Evolutionary conservation across 768 basidiomycete genomes (phyloP).

Genomic region (Tricholoma bakamatsutake): DNA sequence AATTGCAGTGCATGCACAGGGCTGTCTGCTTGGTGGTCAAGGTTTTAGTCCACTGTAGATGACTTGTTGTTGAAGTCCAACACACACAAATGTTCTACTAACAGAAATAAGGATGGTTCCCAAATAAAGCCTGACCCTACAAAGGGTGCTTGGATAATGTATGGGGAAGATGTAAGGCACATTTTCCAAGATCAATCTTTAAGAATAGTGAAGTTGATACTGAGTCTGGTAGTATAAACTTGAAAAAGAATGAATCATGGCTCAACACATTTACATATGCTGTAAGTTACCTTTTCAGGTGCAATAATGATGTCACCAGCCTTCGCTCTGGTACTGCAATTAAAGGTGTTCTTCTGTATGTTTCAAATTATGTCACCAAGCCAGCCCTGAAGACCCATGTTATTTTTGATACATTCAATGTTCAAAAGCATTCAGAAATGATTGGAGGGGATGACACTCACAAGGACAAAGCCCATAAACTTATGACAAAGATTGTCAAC

Average conservation of each 20-base stretch:
- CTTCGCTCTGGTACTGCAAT: no score
- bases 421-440: no score
- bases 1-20: not conserved
- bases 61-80: not conserved
- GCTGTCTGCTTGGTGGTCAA: not conserved
- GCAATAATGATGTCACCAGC: not conserved
- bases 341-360: no score
- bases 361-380: no score
- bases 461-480: no score
- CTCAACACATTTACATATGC: not conserved
- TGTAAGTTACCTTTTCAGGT: not conserved
- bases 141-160: not conserved
- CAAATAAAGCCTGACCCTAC: not conserved
- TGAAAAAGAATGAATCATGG: not conserved
- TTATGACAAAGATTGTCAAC: no score
- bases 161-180: not conserved
- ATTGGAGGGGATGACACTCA: no score
- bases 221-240: not conserved
- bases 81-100: not conserved
- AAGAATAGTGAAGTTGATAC: not conserved
- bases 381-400: no score
- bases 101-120: not conserved
- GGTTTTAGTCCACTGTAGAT: no score
- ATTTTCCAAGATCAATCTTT: no score
- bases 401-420: no score